These are phyloP conservation scores for Aspergillus glaucus DNA, from an alignment of 2,329 filamentous ascomycete species.

Conservation along the genomic window DNA sequence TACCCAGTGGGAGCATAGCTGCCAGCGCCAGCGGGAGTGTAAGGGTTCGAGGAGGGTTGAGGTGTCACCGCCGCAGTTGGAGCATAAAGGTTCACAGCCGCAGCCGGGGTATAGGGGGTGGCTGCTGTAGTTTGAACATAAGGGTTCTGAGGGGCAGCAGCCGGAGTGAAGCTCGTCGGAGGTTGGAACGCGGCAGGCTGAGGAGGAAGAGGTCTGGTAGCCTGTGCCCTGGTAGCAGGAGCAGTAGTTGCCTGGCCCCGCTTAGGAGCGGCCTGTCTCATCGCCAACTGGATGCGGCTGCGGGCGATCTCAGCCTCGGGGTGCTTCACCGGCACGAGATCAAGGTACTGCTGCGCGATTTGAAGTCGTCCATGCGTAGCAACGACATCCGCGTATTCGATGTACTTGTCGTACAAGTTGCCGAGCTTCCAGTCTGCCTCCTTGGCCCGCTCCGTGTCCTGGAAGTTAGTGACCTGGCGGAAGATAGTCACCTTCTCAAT, in stretches of 20 bases:
- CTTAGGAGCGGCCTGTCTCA: slow-evolving; percentile 53
- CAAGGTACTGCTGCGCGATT: slow-evolving; percentile 84
- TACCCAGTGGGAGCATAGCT: slow-evolving; percentile 45
- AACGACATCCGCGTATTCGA: slow-evolving; percentile 92
- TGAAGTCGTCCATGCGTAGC: slow-evolving; percentile 81
- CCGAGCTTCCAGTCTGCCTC: slow-evolving; percentile 82
- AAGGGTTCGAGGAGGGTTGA: slow-evolving; percentile 19
- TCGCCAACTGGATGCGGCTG: slow-evolving; percentile 78
- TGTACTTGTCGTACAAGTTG: slow-evolving; percentile 86
- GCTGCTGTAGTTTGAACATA: slow-evolving; percentile 34
- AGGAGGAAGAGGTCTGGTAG: slow-evolving; percentile 38
- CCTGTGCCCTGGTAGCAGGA: slow-evolving; percentile 36
- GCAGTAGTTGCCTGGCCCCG: slow-evolving; percentile 35
- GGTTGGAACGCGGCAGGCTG: slow-evolving; percentile 33
- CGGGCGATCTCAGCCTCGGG: slow-evolving; percentile 81
- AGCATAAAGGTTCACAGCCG: slow-evolving; percentile 16
- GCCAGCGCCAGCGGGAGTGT: slow-evolving; percentile 25
- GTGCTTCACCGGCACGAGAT: slow-evolving; percentile 76
- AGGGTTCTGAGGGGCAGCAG: slow-evolving; percentile 32
- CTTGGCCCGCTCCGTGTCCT: slow-evolving; percentile 66
- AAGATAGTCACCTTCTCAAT: slow-evolving; percentile 99
- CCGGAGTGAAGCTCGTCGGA: slow-evolving; percentile 25
- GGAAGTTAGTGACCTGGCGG: slow-evolving; percentile 86
- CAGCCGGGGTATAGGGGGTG: slow-evolving; percentile 14
- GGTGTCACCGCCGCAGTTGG: slow-evolving; percentile 10